phyloP scores from a whole-genome alignment of 768 basidiomycete genomes.

The Grammothele lineata region DNA sequence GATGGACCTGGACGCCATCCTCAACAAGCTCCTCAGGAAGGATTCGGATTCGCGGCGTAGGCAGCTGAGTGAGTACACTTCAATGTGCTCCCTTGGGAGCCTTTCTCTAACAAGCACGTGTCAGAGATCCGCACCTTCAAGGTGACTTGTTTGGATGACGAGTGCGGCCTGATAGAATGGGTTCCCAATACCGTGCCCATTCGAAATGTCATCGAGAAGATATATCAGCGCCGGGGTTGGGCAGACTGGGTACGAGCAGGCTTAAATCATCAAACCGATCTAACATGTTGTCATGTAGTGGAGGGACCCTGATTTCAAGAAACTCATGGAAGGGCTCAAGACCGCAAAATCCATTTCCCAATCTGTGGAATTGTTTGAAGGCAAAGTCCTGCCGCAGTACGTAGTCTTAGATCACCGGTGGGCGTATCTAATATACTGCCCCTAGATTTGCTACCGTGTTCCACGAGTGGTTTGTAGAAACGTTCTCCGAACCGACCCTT shows the following conservation, averaged over 20 bases:
- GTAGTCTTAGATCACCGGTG: no score
- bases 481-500: slow-evolving; percentile 92
- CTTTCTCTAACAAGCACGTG: not conserved
- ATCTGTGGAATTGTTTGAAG: no score
- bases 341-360: no score
- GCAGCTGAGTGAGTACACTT: slow-evolving; percentile 72
- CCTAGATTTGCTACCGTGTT: slow-evolving; percentile 79
- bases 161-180: slow-evolving; percentile 98
- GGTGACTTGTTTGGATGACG: slow-evolving; percentile 97
- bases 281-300: slow-evolving; percentile 26
- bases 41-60: slow-evolving; percentile 90
- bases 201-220: slow-evolving; percentile 65
- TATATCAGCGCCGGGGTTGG: slow-evolving; percentile 54
- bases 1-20: slow-evolving; percentile 98
- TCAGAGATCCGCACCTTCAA: slow-evolving; percentile 94
- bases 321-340: no score
- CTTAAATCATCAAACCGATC: not conserved
- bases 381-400: no score
- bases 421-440: no score
- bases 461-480: slow-evolving; percentile 96
- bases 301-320: no score
- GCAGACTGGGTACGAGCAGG: slow-evolving; percentile 41
- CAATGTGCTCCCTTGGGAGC: no score
- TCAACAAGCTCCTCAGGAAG: slow-evolving; percentile 92
- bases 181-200: slow-evolving; percentile 88